Base-by-base conservation (phyloP, 139 green algal species). In the Pleodorina starrii region DNA sequence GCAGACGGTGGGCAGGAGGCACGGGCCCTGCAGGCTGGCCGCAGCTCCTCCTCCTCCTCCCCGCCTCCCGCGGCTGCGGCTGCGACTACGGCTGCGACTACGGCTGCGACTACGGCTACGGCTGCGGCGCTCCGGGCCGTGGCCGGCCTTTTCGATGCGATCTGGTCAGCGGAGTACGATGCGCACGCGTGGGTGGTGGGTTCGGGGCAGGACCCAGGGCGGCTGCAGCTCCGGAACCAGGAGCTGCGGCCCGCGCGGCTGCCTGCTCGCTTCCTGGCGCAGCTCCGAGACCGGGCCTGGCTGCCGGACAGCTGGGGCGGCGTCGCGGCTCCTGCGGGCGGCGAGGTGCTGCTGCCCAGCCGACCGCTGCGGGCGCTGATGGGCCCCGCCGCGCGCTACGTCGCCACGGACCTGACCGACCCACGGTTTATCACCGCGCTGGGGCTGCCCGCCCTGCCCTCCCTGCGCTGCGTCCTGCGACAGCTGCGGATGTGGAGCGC, bases 301-400 rank as follows among this genome's bases (percentile, higher is more conserved):
- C 68, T 88, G 44, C 66, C 83, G 9, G 68, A 68, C 83, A 88
- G 29, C 46, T 88, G 83, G 66, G 66, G 46, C 46, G 83, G 83
- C 48, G 36, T 12, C 40, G 66, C 17, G 10, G 83, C 48, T 16
- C 66, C 83, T 0, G 43, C 42, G 3, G 42, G 29, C 14, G 36
- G 51, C 27, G 38, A 40, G 16, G 21, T 77, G 40, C 36, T 86
- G 57, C 57, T 57, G 57, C 27, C 79, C 27, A 35, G 16, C 23
- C 60, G 60, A 14, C 23, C 66, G 0, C 44, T 88, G 35, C 32
- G 66, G 1, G 7, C 25, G 1, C 17, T 80, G 66, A 66, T 88
- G 44, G 83, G 83, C 14, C 46, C 83, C 0, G 11, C 44, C 4
- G 83, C 46, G 1, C 46, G 83, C 3, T 88, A 71, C 63, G 46